These are phyloP conservation scores for Trichoderma virens DNA, from an alignment of 495 filamentous ascomycete genomes.

Conservation along the genomic window DNA sequence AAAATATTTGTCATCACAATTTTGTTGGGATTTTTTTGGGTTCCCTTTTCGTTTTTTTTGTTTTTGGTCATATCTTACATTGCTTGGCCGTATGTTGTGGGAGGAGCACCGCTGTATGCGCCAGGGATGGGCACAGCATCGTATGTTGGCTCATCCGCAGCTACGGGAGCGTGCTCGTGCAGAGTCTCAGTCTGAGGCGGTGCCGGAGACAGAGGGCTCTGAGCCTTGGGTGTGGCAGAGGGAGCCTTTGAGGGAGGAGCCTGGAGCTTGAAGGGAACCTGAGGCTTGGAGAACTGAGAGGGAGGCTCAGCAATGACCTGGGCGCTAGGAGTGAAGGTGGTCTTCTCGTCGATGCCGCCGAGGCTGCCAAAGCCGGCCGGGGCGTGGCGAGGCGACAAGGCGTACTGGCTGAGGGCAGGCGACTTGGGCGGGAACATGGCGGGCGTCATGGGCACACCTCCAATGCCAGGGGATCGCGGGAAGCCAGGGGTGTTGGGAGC, in stretches of 20 bases:
- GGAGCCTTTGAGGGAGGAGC: conserved; percentile 72
- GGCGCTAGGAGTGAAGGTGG: conserved; percentile 39
- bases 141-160: conserved; percentile 57
- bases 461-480: conserved; percentile 10
- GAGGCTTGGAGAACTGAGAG: conserved; percentile 34
- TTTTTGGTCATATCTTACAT: neutral
- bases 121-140: conserved; percentile 61
- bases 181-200: conserved; percentile 18
- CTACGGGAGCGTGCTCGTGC: conserved; percentile 43
- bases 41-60: neutral
- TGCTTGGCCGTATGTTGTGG: neutral
- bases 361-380: conserved; percentile 41
- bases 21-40: neutral
- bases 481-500: conserved; percentile 92
- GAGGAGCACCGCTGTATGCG: conserved; percentile 38
- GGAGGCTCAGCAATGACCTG: conserved; percentile 33
- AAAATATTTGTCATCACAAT: neutral
- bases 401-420: conserved; percentile 44
- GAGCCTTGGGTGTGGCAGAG: conserved; percentile 59
- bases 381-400: conserved; percentile 47
- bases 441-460: conserved; percentile 78
- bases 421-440: conserved; percentile 52
- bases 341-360: conserved; percentile 39
- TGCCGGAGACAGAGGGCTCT: conserved; percentile 49
- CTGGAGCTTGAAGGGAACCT: conserved; percentile 68